phyloP scores from a whole-genome alignment of 23 red algal species.

The Agarophyton chilense region DNA sequence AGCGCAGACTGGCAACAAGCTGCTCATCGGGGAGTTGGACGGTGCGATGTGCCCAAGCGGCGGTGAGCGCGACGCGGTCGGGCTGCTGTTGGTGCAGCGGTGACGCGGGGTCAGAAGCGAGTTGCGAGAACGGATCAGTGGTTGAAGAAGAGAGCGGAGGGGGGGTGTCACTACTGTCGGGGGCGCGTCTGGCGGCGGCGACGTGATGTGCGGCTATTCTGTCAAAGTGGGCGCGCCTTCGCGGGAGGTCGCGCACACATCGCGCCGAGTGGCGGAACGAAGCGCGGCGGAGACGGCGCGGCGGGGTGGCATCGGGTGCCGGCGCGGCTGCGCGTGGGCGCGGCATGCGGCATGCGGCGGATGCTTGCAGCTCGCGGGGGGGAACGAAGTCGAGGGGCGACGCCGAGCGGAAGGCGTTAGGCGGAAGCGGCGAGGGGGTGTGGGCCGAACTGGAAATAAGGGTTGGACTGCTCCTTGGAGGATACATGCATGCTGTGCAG shows the following conservation, averaged over 20 bases:
- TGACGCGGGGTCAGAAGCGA: background rate
- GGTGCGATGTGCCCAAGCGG: background rate
- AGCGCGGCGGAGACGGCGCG: slow-evolving; percentile 47
- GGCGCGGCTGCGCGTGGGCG: no score
- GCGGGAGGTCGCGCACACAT: background rate
- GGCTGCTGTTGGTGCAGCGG: background rate
- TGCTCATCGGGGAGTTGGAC: background rate
- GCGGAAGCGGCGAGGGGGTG: background rate
- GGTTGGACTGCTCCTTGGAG: no score
- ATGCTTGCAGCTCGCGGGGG: no score
- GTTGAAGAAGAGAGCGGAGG: background rate
- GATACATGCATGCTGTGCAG: no score
- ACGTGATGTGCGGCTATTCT: slow-evolving; percentile 45
- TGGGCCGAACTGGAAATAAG: no score
- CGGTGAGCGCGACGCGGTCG: background rate
- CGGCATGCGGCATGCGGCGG: background rate
- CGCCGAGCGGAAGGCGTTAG: background rate
- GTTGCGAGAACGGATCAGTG: background rate
- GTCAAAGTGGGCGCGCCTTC: slow-evolving; percentile 54
- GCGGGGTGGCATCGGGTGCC: slow-evolving; percentile 18
- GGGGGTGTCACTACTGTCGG: background rate
- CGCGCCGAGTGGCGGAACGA: slow-evolving; percentile 21
- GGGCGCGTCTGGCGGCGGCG: background rate
- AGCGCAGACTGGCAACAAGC: background rate
- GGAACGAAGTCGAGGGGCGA: no score